A percentile compares a stretch with the other conserved stretches of the same genome.
Conservation (phyloP, 495 filamentous ascomycete species). For the Penicillium parvum region DNA sequence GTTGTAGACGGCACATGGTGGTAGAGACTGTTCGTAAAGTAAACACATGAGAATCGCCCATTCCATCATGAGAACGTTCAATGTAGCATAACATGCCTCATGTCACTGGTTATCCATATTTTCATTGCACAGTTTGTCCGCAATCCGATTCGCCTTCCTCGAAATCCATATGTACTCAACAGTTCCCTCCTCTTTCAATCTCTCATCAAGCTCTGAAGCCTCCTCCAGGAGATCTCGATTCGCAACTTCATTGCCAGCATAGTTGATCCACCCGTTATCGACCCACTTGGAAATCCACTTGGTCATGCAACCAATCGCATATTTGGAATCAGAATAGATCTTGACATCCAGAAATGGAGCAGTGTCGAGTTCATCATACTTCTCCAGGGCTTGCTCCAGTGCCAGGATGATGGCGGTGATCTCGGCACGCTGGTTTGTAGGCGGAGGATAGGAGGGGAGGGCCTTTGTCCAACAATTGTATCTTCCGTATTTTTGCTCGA, state of each 20-base stretch:
- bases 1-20: too few species aligned
- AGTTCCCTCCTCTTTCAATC: slow-evolving; percentile 19
- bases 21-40: too few species aligned
- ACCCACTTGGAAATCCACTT: not conserved
- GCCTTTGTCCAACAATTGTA: not conserved
- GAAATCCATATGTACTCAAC: slow-evolving; percentile 19
- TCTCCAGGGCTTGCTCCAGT: slow-evolving; percentile 29
- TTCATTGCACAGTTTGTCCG: not conserved
- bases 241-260: slow-evolving; percentile 10
- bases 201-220: slow-evolving; percentile 25
- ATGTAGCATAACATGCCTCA: too few species aligned
- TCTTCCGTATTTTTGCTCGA: slow-evolving; percentile 7
- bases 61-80: too few species aligned
- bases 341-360: not conserved
- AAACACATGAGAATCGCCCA: too few species aligned
- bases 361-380: slow-evolving; percentile 11
- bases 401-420: slow-evolving; percentile 36
- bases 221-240: slow-evolving; percentile 33
- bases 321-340: slow-evolving; percentile 1
- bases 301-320: not conserved
- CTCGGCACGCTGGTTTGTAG: slow-evolving; percentile 41
- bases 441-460: slow-evolving; percentile 9
- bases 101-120: not conserved
- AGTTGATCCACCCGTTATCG: not conserved
- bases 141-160: not conserved